A percentile compares a stretch with the other conserved stretches of the same genome.
Conservation (phyloP, 2,329 filamentous ascomycete species). For the Microdochium paspali region DNA sequence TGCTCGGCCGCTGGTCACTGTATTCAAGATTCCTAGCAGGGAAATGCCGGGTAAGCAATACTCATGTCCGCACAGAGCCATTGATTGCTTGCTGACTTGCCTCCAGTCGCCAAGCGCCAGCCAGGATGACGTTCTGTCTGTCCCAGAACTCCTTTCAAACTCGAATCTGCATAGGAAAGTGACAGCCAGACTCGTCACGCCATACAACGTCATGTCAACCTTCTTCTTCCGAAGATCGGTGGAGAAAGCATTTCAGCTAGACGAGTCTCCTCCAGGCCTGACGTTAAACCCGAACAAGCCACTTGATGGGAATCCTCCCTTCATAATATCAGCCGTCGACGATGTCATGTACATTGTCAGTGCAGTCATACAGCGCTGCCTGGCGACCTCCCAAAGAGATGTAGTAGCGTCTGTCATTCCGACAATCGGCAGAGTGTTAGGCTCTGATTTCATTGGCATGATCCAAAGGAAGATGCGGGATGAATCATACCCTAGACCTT, state of each 20-base stretch:
- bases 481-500: conserved; percentile 78
- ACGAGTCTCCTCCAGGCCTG: conserved; percentile 75
- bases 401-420: conserved; percentile 73
- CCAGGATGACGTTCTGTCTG: conserved; percentile 46
- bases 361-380: conserved; percentile 74
- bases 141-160: conserved; percentile 67
- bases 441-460: conserved; percentile 91
- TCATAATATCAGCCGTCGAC: conserved; percentile 91
- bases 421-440: conserved; percentile 69
- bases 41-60: conserved; percentile 64
- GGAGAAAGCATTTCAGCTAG: conserved; percentile 94
- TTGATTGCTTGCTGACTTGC: conserved; percentile 13
- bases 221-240: conserved; percentile 97
- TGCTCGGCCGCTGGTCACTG: conserved; percentile 88
- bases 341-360: conserved; percentile 99
- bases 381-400: conserved; percentile 75
- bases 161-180: conserved; percentile 79
- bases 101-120: conserved; percentile 39
- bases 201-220: conserved; percentile 86
- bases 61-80: conserved; percentile 5
- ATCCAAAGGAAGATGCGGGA: conserved; percentile 96
- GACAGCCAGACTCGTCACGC: conserved; percentile 59
- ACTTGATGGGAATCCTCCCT: conserved; percentile 71
- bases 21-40: conserved; percentile 83
- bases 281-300: conserved; percentile 65